phyloP scores from a whole-genome alignment of 768 basidiomycete species.

The Boletellus ananiceps region DNA sequence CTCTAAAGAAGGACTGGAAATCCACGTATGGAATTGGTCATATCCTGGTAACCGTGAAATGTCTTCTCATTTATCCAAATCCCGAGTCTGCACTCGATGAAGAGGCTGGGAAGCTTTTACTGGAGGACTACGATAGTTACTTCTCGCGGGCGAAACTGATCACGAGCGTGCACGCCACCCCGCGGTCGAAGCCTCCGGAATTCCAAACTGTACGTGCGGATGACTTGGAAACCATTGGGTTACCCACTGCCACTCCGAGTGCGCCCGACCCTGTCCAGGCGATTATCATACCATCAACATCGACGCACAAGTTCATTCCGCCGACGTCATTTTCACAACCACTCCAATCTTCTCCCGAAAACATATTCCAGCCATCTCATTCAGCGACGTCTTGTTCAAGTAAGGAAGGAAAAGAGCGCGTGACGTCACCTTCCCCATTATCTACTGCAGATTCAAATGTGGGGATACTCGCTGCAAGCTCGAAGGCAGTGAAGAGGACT shows the following conservation, averaged over 20 bases:
- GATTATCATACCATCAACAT: slow-evolving; percentile 39
- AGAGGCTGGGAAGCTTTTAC: slow-evolving; percentile 87
- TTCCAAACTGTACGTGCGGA: slow-evolving; percentile 48
- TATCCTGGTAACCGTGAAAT: slow-evolving; percentile 90
- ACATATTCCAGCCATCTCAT: slow-evolving; percentile 39
- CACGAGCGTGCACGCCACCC: slow-evolving; percentile 88
- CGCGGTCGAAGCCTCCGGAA: slow-evolving; percentile 66
- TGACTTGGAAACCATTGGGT: slow-evolving; percentile 16
- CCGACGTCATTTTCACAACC: slow-evolving; percentile 38
- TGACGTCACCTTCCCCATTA: slow-evolving; percentile 63
- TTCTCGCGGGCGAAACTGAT: slow-evolving; percentile 83
- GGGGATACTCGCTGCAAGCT: slow-evolving; percentile 33
- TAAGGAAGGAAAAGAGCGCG: slow-evolving; percentile 50
- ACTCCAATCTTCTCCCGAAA: slow-evolving; percentile 34
- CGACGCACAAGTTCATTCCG: slow-evolving; percentile 41
- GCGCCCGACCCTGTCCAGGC: slow-evolving; percentile 26
- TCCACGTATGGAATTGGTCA: slow-evolving; percentile 85
- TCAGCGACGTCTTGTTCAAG: slow-evolving; percentile 29
- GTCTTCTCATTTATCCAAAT: slow-evolving; percentile 93
- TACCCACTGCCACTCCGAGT: slow-evolving; percentile 14
- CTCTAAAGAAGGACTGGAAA: slow-evolving; percentile 97
- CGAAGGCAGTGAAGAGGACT: slow-evolving; percentile 64
- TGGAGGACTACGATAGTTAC: slow-evolving; percentile 88
- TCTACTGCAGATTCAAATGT: slow-evolving; percentile 71
- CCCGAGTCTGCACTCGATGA: slow-evolving; percentile 96